phyloP scores from a whole-genome alignment of 768 basidiomycete genomes.

The Leccinum broughii region DNA sequence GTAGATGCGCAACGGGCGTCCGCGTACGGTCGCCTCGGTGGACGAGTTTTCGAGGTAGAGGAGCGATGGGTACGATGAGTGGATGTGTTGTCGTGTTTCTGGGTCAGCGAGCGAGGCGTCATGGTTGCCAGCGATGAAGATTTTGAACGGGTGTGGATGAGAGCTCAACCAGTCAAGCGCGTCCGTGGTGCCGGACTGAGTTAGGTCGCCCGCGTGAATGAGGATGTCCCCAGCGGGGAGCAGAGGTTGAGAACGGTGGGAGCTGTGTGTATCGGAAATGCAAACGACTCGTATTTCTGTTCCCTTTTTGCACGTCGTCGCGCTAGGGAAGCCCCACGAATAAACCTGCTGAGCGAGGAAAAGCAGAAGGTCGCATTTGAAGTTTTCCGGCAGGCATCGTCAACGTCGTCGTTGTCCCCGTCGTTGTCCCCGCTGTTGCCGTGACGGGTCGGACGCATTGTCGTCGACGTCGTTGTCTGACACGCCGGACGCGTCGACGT shows the following conservation, averaged over 20 bases:
- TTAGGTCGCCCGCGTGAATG: conserved; percentile 9
- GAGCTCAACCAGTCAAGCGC: conserved; percentile 11
- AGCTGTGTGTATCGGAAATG: conserved; percentile 12
- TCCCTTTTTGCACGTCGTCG: not conserved
- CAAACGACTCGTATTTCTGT: conserved; percentile 2
- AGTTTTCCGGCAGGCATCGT: not conserved
- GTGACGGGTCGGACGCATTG: no score
- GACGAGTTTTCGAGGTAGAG: conserved; percentile 9
- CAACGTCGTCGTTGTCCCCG: no score
- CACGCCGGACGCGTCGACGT: no score
- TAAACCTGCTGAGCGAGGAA: conserved; percentile 9
- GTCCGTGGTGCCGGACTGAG: conserved; percentile 4
- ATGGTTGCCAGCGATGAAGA: conserved; percentile 15
- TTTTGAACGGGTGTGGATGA: conserved; percentile 11
- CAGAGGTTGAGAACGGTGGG: conserved; percentile 5
- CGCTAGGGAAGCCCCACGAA: not conserved
- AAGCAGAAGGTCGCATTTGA: conserved; percentile 5
- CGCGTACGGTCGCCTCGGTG: conserved; percentile 6
- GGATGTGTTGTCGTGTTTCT: not conserved
- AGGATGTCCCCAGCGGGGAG: conserved; percentile 11
- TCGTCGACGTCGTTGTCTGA: no score
- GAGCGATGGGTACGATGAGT: conserved; percentile 4
- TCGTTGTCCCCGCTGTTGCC: no score
- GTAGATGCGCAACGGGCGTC: conserved; percentile 6
- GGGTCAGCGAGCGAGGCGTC: conserved; percentile 5